Conservation (phyloP, 2,329 filamentous ascomycete genomes). For the Ceratocystis eucalypticola region DNA sequence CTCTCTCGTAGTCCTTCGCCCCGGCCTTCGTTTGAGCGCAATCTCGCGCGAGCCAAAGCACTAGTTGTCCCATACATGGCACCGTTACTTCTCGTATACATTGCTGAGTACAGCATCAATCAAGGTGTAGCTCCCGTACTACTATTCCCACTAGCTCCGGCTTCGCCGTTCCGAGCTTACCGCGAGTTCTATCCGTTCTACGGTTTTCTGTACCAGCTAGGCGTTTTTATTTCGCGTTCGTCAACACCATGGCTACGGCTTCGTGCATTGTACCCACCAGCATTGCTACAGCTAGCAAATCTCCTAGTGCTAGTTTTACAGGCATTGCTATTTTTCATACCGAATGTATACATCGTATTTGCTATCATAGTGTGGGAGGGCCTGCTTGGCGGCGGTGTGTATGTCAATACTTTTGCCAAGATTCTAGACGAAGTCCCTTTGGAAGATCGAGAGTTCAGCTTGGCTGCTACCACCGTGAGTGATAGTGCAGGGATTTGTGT, state of each 20-base stretch:
- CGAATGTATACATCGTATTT: constrained; percentile 77
- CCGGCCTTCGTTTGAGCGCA: constrained; percentile 22
- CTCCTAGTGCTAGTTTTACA: constrained; percentile 61
- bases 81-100: constrained; percentile 79
- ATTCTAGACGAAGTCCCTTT: constrained; percentile 71
- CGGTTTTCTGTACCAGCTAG: constrained; percentile 84
- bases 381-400: constrained; percentile 76
- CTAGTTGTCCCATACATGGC: constrained; percentile 78
- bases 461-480: constrained; percentile 81
- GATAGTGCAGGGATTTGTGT: constrained; percentile 85
- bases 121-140: constrained; percentile 84
- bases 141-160: constrained; percentile 58
- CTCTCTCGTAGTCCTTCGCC: background rate
- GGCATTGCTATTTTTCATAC: constrained; percentile 66
- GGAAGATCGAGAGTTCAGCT: constrained; percentile 76
- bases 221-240: constrained; percentile 87
- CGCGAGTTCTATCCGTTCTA: constrained; percentile 92
- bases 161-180: constrained; percentile 66
- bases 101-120: constrained; percentile 92
- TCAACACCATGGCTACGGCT: constrained; percentile 79
- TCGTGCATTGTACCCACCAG: constrained; percentile 66
- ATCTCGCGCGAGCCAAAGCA: constrained; percentile 50
- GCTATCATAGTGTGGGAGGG: constrained; percentile 87
- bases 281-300: constrained; percentile 69
- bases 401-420: constrained; percentile 91